A percentile compares a stretch with the other conserved stretches of the same genome.
Evolutionary conservation across 1,284 basidiomycete genomes (phyloP).

Genomic region (Trametes versicolor): DNA sequence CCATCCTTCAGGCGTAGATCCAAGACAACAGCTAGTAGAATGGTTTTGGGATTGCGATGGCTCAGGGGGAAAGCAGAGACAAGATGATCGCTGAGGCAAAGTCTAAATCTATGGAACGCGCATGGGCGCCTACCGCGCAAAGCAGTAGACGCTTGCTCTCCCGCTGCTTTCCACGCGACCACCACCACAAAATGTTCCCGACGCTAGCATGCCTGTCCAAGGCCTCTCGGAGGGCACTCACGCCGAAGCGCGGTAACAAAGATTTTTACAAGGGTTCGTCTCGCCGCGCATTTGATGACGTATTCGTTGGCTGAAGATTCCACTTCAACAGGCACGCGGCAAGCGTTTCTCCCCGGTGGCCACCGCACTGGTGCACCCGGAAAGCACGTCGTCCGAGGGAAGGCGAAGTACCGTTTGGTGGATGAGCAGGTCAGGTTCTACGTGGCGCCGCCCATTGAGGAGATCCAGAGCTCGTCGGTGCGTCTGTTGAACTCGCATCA

Average conservation of each 20-base stretch:
- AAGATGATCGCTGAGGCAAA: conserved; percentile 13
- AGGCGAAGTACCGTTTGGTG: conserved; percentile 80
- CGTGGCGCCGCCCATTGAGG: conserved; percentile 79
- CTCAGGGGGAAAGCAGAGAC: not conserved
- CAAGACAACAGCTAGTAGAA: not conserved
- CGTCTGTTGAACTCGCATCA: conserved; percentile 42
- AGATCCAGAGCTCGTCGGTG: conserved; percentile 71
- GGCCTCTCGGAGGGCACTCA: conserved; percentile 83
- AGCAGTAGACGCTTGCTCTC: not conserved
- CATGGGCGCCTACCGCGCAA: conserved; percentile 4
- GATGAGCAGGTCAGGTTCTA: conserved; percentile 88
- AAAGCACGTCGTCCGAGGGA: conserved; percentile 79
- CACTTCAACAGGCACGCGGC: conserved; percentile 72
- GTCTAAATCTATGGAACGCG: not conserved
- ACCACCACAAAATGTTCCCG: conserved; percentile 62
- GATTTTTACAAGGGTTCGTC: conserved; percentile 90
- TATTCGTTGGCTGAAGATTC: not conserved
- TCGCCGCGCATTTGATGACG: not conserved
- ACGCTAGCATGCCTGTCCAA: conserved; percentile 75
- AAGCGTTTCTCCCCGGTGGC: conserved; percentile 84
- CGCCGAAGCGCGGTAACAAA: conserved; percentile 88
- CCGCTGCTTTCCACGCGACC: conserved; percentile 13
- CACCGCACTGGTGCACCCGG: conserved; percentile 89
- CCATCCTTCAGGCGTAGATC: conserved; percentile 13
- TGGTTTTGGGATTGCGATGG: not conserved